Evolutionary conservation across 805 yeast genomes (phyloP), one percentile per base, ranked within the genome.

Genomic region (Schwanniomyces yamadae): DNA sequence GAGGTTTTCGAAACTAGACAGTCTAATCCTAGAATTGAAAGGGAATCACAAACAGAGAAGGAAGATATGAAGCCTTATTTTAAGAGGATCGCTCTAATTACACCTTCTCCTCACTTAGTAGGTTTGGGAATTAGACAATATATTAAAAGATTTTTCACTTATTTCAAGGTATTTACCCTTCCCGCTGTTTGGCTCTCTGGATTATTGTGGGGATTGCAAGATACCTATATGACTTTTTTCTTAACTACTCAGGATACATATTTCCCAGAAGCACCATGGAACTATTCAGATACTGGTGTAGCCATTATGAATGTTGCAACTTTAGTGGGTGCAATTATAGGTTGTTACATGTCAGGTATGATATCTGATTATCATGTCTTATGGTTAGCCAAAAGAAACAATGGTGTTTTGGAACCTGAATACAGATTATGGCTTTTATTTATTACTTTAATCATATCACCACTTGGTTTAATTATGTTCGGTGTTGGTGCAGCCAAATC

Each of bases 191-290:
- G 81, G 48, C 61, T 77, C 16, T 77, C 84, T 2, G 86, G 87
- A 33, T 41, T 80, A n/a, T 77, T 83, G 44, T 84, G 91, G 91
- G 91, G 91, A 29, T 67, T 79, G 39, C 91, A 84, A 55, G 88
- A 82, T 52, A 84, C 88, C 0, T 80, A 82, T 52, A 68, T 84
- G 44, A 77, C 90, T 0, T 84, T 84, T 49, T 84, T 83, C 56
- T 57, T 84, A 43, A 83, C 90, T 2, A 76, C 85, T 8, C 85
- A 82, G 53, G 89, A 83, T 41, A 80, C 80, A 37, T 64, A 68
- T 44, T 84, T 78, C 61, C 77, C 78, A 34, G 80, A 72, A 38
- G 70, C 71, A 0, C 91, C 93, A 8, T 84, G 77, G 71, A 74
- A 75, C 56, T 82, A 81, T 50, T 66, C 79, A 11, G 72, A 80